Evolutionary conservation across 768 basidiomycete genomes (phyloP).

Genomic region (Lepiota brunneoincarnata): DNA sequence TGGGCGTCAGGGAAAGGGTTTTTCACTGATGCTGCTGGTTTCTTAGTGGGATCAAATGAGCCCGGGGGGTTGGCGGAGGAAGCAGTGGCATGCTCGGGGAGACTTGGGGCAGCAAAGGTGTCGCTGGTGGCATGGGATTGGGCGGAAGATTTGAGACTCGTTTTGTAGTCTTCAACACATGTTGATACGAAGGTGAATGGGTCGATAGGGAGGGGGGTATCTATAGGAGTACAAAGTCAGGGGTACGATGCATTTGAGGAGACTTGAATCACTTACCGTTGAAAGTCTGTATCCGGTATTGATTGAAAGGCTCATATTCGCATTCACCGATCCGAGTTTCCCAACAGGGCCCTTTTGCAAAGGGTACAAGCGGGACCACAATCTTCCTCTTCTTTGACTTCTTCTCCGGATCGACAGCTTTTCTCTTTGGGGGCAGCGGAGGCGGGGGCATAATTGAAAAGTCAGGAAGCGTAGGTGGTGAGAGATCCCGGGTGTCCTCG

Average conservation of each 20-base stretch:
- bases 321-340: slow-evolving; percentile 67
- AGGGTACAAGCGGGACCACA: slow-evolving; percentile 77
- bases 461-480: slow-evolving; percentile 34
- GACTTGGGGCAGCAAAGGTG: slow-evolving; percentile 44
- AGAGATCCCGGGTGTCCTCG: slow-evolving; percentile 33
- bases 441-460: slow-evolving; percentile 17
- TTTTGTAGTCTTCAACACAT: slow-evolving; percentile 34
- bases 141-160: slow-evolving; percentile 22
- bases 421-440: slow-evolving; percentile 52
- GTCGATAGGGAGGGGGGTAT: slow-evolving; percentile 69
- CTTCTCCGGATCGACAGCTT: slow-evolving; percentile 51
- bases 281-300: slow-evolving; percentile 76
- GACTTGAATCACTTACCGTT: slow-evolving; percentile 57
- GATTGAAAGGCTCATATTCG: slow-evolving; percentile 65
- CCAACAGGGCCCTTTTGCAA: slow-evolving; percentile 81
- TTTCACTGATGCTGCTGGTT: slow-evolving; percentile 39
- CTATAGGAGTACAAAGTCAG: slow-evolving; percentile 33
- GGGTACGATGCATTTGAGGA: background rate
- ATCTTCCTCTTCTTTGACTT: slow-evolving; percentile 73
- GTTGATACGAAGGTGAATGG: slow-evolving; percentile 74
- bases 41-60: slow-evolving; percentile 23
- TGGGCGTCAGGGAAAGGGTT: slow-evolving; percentile 68
- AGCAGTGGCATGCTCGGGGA: slow-evolving; percentile 27
- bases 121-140: slow-evolving; percentile 20
- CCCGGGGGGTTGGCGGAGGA: slow-evolving; percentile 13